Evolutionary conservation across 495 filamentous ascomycete genomes (phyloP).

Genomic region (Mycothermus thermophilus): DNA sequence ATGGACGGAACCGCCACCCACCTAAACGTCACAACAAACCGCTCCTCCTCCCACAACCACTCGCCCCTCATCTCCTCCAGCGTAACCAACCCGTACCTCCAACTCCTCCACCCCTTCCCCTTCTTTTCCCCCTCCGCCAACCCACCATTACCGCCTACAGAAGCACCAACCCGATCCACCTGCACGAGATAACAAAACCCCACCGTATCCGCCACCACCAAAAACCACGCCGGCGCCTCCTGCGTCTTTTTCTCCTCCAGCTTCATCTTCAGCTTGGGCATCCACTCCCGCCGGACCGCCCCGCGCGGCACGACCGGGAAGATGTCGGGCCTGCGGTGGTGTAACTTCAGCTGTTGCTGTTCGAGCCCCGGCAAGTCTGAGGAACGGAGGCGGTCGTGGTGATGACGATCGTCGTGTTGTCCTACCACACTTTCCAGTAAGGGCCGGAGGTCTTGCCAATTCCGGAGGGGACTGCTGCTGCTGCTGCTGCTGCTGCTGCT

Average conservation of each 20-base stretch:
- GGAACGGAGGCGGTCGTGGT: no score
- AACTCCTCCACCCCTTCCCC: no score
- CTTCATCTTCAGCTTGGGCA: constrained; percentile 32
- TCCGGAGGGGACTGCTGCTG: neutral
- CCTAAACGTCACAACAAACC: constrained; percentile 75
- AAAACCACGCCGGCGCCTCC: constrained; percentile 73
- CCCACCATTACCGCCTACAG: no score
- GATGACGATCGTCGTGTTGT: no score
- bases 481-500: neutral
- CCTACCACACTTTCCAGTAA: no score
- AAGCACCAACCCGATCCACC: no score
- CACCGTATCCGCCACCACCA: constrained; percentile 71
- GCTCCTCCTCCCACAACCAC: constrained; percentile 52
- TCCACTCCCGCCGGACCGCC: constrained; percentile 32
- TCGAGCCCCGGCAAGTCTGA: constrained; percentile 53
- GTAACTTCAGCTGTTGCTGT: constrained; percentile 50
- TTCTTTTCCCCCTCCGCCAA: no score
- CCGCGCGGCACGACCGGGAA: constrained; percentile 71
- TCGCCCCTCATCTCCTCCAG: constrained; percentile 36
- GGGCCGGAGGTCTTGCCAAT: neutral
- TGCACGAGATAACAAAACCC: constrained; percentile 74
- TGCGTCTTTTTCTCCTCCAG: constrained; percentile 42
- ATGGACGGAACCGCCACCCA: constrained; percentile 33
- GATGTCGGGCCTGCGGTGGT: constrained; percentile 56
- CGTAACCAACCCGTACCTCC: constrained; percentile 62